Percentiles rank a stretch among this genome's conserved stretches.
Conservation (phyloP, 2,329 filamentous ascomycete genomes). For the Cytospora piceae region DNA sequence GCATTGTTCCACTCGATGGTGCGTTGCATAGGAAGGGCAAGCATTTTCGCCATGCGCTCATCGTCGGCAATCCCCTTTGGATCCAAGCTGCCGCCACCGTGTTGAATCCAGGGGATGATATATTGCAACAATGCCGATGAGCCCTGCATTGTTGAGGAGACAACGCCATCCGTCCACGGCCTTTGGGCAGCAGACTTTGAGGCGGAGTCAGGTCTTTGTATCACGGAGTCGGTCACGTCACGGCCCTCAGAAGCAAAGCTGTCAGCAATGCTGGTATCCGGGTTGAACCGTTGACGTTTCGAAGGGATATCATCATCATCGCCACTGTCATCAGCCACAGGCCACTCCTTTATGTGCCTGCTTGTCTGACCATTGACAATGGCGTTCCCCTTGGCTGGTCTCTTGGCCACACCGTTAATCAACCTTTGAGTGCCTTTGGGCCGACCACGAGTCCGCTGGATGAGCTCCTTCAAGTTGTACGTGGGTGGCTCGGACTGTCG, state of each 20-base stretch:
- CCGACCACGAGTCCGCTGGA: background rate
- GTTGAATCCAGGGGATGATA: conserved; percentile 9
- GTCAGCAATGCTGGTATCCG: background rate
- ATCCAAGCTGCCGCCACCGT: background rate
- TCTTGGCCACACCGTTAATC: background rate
- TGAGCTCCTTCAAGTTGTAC: conserved; percentile 1
- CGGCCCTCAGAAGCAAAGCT: background rate
- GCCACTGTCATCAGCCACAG: background rate
- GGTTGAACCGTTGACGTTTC: background rate
- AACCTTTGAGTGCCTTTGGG: background rate
- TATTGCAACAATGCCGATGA: background rate
- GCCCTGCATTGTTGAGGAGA: background rate
- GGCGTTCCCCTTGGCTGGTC: background rate
- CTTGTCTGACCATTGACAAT: background rate
- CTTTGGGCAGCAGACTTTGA: background rate
- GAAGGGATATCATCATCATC: background rate
- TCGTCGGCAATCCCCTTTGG: background rate
- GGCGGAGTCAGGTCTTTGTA: background rate
- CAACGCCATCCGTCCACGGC: background rate
- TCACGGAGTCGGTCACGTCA: background rate
- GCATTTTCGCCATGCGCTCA: background rate
- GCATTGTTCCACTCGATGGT: conserved; percentile 14
- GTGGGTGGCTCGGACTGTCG: background rate
- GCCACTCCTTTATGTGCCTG: background rate
- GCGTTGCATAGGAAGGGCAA: conserved; percentile 9